phyloP scores from a whole-genome alignment of 2,329 filamentous ascomycete species.

The Trichoderma simmonsii region DNA sequence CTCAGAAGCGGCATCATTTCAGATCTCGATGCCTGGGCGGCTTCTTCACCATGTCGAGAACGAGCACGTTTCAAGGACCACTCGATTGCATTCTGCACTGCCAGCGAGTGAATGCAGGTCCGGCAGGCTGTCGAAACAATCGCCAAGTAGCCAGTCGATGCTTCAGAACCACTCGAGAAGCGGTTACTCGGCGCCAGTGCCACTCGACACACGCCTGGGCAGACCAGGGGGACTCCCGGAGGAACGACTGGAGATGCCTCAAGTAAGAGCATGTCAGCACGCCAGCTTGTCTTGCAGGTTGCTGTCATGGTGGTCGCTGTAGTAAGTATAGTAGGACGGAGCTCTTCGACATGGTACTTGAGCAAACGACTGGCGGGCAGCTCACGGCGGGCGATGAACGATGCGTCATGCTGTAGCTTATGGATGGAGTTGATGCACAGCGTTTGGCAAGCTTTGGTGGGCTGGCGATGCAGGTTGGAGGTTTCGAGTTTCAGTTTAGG shows the following conservation, averaged over 20 bases:
- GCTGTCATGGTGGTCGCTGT: background rate
- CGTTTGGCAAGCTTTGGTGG: background rate
- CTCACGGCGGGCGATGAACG: background rate
- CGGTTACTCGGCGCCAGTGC: conserved; percentile 17
- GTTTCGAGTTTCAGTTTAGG: conserved; percentile 27
- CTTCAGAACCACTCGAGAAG: conserved; percentile 18
- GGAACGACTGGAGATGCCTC: background rate
- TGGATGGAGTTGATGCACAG: background rate
- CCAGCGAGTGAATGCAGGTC: conserved; percentile 8
- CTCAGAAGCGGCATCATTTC: conserved; percentile 4
- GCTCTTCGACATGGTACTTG: background rate
- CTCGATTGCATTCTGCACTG: background rate
- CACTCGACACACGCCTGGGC: conserved; percentile 19
- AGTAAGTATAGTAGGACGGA: background rate
- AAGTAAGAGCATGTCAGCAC: background rate
- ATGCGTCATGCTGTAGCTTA: background rate
- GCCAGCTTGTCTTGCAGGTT: background rate
- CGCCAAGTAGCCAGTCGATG: conserved; percentile 1
- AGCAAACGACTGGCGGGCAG: conserved; percentile 13
- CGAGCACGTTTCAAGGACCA: background rate
- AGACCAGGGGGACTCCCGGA: background rate
- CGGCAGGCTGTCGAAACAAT: conserved; percentile 9
- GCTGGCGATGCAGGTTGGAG: conserved; percentile 18
- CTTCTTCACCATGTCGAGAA: conserved; percentile 6
- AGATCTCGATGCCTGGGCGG: background rate